A percentile compares a stretch with the other conserved stretches of the same genome.
Evolutionary conservation across 495 filamentous ascomycete genomes (phyloP).

Genomic region (Tuber aestivum): DNA sequence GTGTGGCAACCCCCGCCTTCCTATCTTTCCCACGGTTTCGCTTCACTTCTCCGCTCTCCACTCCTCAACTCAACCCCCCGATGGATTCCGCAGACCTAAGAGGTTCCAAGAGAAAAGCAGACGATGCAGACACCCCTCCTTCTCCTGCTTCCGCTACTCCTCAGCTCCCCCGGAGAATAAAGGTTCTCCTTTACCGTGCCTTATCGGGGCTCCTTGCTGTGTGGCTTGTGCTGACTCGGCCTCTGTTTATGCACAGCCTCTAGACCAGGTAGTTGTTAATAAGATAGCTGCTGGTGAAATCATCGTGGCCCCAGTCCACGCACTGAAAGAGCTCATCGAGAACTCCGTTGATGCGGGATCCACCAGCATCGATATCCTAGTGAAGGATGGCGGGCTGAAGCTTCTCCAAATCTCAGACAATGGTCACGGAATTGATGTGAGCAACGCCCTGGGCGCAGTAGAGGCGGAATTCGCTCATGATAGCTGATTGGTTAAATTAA

Average conservation of each 20-base stretch:
- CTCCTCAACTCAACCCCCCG: slow-evolving; percentile 13
- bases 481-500: slow-evolving; percentile 18
- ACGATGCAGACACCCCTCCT: slow-evolving; percentile 29
- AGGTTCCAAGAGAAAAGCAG: slow-evolving; percentile 44
- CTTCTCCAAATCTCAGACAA: slow-evolving; percentile 97
- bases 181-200: slow-evolving; percentile 31
- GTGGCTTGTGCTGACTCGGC: slow-evolving; percentile 21
- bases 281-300: slow-evolving; percentile 99
- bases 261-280: slow-evolving; percentile 94
- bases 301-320: slow-evolving; percentile 94
- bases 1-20: slow-evolving; percentile 4
- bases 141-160: slow-evolving; percentile 12
- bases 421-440: slow-evolving; percentile 88
- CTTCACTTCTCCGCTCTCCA: slow-evolving; percentile 12
- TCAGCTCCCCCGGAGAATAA: slow-evolving; percentile 44
- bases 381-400: slow-evolving; percentile 96
- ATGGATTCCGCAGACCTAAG: slow-evolving; percentile 25
- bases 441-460: neutral
- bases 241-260: slow-evolving; percentile 52
- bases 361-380: slow-evolving; percentile 80
- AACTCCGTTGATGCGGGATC: slow-evolving; percentile 96
- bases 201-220: slow-evolving; percentile 11
- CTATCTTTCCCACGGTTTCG: slow-evolving; percentile 19
- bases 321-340: slow-evolving; percentile 94
- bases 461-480: slow-evolving; percentile 11